These are phyloP conservation scores for Graphilbum ipis-grandicollis DNA, from an alignment of 2,329 filamentous ascomycete species.

Conservation along the genomic window DNA sequence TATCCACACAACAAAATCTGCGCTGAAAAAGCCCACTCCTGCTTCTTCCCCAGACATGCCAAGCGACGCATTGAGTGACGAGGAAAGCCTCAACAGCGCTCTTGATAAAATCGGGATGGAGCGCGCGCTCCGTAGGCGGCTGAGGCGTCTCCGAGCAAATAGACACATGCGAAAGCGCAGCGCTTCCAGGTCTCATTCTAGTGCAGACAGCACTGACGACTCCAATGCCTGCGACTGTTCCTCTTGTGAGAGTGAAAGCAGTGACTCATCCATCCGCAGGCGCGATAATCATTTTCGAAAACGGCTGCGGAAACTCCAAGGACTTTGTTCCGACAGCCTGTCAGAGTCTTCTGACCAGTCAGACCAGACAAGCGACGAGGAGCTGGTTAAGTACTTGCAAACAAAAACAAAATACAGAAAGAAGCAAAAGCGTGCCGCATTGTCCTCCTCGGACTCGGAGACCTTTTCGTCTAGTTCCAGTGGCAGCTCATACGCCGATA, in stretches of 20 bases:
- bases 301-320: neutral
- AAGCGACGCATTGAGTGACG: neutral
- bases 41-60: slow-evolving; percentile 4
- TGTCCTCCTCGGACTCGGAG: neutral
- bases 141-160: neutral
- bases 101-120: neutral
- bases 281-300: neutral
- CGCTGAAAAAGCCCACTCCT: slow-evolving; percentile 17
- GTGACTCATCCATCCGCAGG: neutral
- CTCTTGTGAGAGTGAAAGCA: slow-evolving; percentile 8
- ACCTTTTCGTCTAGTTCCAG: slow-evolving; percentile 1
- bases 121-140: neutral
- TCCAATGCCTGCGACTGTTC: neutral
- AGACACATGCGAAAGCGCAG: neutral
- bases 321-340: neutral
- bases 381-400: neutral
- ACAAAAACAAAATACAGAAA: neutral
- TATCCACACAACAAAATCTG: slow-evolving; percentile 17
- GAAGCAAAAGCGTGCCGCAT: neutral
- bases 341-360: slow-evolving; percentile 1
- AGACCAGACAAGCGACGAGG: neutral
- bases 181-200: neutral
- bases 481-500: slow-evolving; percentile 1
- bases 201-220: neutral
- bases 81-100: neutral